These are phyloP conservation scores for Tylopilus sp. DNA, from an alignment of 768 basidiomycete genomes.

Conservation along the genomic window DNA sequence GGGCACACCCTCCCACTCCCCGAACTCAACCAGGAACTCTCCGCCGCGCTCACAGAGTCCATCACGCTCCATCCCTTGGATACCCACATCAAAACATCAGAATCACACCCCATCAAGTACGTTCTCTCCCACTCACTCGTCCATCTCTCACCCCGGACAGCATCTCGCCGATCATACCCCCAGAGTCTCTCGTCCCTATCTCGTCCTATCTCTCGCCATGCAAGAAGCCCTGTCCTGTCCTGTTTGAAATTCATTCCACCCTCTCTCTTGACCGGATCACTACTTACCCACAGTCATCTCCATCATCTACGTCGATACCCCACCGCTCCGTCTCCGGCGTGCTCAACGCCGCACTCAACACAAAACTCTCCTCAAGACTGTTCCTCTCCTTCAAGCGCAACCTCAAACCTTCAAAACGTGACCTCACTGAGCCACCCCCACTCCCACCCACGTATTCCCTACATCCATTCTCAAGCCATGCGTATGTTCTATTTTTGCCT, in stretches of 20 bases:
- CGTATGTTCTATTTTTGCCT: slow-evolving; percentile 9
- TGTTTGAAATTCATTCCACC: slow-evolving; percentile 35
- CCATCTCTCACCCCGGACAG: slow-evolving; percentile 24
- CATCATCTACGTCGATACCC: neutral
- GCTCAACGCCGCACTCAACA: slow-evolving; percentile 21
- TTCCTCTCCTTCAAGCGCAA: slow-evolving; percentile 23
- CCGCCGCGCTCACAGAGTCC: slow-evolving; percentile 52
- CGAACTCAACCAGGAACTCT: slow-evolving; percentile 47
- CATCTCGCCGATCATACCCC: slow-evolving; percentile 56
- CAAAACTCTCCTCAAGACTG: slow-evolving; percentile 15
- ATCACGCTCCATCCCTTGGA: slow-evolving; percentile 13
- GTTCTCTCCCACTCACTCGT: slow-evolving; percentile 16
- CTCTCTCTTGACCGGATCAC: slow-evolving; percentile 31
- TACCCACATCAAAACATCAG: slow-evolving; percentile 59
- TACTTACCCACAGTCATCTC: slow-evolving; percentile 43
- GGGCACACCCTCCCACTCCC: slow-evolving; percentile 16
- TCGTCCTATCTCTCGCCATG: slow-evolving; percentile 32
- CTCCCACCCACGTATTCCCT: slow-evolving; percentile 10
- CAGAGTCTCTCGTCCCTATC: slow-evolving; percentile 43
- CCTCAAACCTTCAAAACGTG: slow-evolving; percentile 5
- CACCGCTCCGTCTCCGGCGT: slow-evolving; percentile 19
- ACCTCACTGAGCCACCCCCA: neutral
- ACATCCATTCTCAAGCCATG: slow-evolving; percentile 13
- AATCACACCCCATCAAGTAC: slow-evolving; percentile 82
- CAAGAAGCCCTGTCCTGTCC: slow-evolving; percentile 21